These are phyloP conservation scores for Claviceps humidiphila DNA, from an alignment of 2,329 filamentous ascomycete species.

Conservation along the genomic window DNA sequence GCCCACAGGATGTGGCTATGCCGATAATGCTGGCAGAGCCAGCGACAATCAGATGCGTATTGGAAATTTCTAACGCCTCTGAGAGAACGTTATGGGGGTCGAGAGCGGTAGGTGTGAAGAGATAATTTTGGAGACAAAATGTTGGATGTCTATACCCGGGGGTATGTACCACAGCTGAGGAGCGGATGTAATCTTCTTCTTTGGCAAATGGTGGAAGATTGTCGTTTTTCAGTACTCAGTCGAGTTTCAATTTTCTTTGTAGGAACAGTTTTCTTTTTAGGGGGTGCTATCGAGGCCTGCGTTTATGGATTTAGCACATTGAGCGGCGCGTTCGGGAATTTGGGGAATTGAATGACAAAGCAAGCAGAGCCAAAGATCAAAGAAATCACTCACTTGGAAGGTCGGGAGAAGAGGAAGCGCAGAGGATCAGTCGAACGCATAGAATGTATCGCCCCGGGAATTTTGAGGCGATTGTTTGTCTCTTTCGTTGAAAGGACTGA, in stretches of 20 bases:
- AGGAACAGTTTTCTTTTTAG: slow-evolving; percentile 1
- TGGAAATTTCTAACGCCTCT: slow-evolving; percentile 44
- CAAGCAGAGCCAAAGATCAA: slow-evolving; percentile 1
- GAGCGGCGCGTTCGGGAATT: neutral
- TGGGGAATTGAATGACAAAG: neutral
- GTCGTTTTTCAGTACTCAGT: neutral
- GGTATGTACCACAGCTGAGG: slow-evolving; percentile 71
- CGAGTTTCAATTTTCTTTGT: neutral
- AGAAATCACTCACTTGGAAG: slow-evolving; percentile 60
- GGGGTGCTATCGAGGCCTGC: slow-evolving; percentile 49
- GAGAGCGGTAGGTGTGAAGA: slow-evolving; percentile 67
- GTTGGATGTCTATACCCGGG: slow-evolving; percentile 77
- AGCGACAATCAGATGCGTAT: slow-evolving; percentile 48
- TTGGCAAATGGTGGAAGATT: neutral
- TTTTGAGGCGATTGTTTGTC: neutral
- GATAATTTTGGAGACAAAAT: slow-evolving; percentile 80
- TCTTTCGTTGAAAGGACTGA: neutral
- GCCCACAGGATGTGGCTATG: slow-evolving; percentile 63
- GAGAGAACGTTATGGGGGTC: slow-evolving; percentile 79
- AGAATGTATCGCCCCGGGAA: slow-evolving; percentile 30
- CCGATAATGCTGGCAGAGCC: slow-evolving; percentile 70
- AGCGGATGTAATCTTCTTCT: slow-evolving; percentile 9
- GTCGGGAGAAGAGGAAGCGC: slow-evolving; percentile 78
- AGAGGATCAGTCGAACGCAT: slow-evolving; percentile 88
- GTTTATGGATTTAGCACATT: neutral